Percentiles rank a stretch among this genome's conserved stretches.
phyloP scores from a whole-genome alignment of 139 green algal genomes.

The Pseudopediastrum boryanum region DNA sequence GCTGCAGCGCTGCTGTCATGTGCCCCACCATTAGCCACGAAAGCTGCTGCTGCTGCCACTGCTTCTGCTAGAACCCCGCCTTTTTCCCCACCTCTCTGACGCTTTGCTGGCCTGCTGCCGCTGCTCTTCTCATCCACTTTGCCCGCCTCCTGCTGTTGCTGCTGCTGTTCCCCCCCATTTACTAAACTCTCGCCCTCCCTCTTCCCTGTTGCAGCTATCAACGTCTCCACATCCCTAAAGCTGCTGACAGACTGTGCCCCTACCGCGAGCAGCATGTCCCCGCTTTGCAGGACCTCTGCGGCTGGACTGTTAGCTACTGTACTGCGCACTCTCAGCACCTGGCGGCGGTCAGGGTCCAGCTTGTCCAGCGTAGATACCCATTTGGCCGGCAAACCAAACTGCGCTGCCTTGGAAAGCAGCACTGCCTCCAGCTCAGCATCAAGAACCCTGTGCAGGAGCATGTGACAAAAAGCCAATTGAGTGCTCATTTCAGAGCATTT shows the following conservation, averaged over 20 bases:
- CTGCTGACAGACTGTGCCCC: slow-evolving; percentile 66
- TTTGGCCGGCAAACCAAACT: slow-evolving; percentile 71
- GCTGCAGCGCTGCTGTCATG: slow-evolving; percentile 6
- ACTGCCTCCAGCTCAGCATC: slow-evolving; percentile 83
- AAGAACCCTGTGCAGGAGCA: slow-evolving; percentile 49
- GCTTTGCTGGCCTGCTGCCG: slow-evolving; percentile 10
- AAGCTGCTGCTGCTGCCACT: not conserved
- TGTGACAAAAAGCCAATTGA: no score
- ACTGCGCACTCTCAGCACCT: slow-evolving; percentile 79
- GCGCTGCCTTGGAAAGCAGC: slow-evolving; percentile 81
- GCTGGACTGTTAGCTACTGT: slow-evolving; percentile 42
- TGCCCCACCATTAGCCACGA: not conserved
- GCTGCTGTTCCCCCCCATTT: not conserved
- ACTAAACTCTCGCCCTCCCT: not conserved
- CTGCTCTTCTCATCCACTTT: not conserved
- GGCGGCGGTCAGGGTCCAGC: slow-evolving; percentile 74
- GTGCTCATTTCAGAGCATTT: no score
- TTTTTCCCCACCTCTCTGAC: not conserved
- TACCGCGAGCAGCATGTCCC: slow-evolving; percentile 85
- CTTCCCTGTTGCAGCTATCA: slow-evolving; percentile 4
- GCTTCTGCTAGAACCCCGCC: not conserved
- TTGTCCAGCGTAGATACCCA: slow-evolving; percentile 73
- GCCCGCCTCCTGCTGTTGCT: no score
- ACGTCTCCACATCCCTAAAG: slow-evolving; percentile 72
- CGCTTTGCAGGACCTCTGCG: slow-evolving; percentile 63